These are phyloP conservation scores for Sungouiozyma ichnusensis DNA, from an alignment of 805 yeast species.

Conservation along the genomic window DNA sequence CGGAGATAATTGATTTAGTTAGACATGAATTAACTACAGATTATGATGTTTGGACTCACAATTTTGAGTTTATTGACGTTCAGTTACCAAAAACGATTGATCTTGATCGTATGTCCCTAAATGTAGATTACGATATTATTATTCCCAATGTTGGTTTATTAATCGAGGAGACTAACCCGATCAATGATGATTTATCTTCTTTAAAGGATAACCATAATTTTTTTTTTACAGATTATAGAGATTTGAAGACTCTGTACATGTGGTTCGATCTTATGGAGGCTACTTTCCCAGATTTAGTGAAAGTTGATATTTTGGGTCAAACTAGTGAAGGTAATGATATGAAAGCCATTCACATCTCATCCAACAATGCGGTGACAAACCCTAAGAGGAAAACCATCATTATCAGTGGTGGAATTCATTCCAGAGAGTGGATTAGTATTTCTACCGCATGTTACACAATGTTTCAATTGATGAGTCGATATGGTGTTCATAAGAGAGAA, in stretches of 20 bases:
- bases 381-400: constrained; percentile 54
- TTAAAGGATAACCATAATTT: constrained; percentile 28
- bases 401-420: constrained; percentile 77
- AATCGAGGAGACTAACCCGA: constrained; percentile 32
- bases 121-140: constrained; percentile 28
- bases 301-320: constrained; percentile 57
- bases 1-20: constrained; percentile 7
- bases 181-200: not conserved
- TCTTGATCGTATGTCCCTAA: not conserved
- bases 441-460: constrained; percentile 55
- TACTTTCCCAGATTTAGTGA: constrained; percentile 55
- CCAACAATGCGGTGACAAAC: constrained; percentile 31
- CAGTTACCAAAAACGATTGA: constrained; percentile 13
- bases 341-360: constrained; percentile 54
- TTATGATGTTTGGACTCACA: constrained; percentile 42
- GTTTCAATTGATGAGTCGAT: constrained; percentile 39
- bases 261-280: constrained; percentile 58
- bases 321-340: constrained; percentile 67
- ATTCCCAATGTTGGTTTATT: constrained; percentile 49
- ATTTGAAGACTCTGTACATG: constrained; percentile 53
- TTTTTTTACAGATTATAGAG: constrained; percentile 63
- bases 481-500: constrained; percentile 34
- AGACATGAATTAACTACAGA: constrained; percentile 10
- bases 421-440: constrained; percentile 81
- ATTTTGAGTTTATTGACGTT: constrained; percentile 38